Evolutionary conservation across 768 basidiomycete genomes (phyloP), one percentile per base, ranked within the genome.

Genomic region (Exidia glandulosa): DNA sequence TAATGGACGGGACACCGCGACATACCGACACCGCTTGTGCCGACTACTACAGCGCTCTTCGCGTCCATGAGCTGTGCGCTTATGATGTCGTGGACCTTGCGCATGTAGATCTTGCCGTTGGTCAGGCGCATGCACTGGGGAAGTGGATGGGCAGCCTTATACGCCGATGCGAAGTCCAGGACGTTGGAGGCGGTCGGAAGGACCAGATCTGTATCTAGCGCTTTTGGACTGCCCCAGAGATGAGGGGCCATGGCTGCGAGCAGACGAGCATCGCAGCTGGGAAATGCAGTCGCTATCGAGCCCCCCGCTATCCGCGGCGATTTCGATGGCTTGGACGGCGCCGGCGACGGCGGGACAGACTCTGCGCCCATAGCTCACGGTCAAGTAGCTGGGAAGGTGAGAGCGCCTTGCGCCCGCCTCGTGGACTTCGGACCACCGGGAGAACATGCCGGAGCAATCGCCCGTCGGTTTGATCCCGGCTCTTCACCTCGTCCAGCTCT

Each of bases 261-360:
- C 25, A 54, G 50, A 13, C 27, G 14, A 23, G 50, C 50, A 10
- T 54, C 50, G 27, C 27, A 29, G 50, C 50, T 54, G 25, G 50
- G 50, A 25, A 14, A 54, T 19, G 50, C 50, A 6, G 71, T 87
- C 41, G 73, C 81, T 10, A 72, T 78, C 32, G 81, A 86, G 32
- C 88, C 89, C 29, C 89, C 88, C 69, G 75, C 75, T 57, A 72
- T 72, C 19, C 19, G 16, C 41, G 41, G 41, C 41, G 41, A 45
- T 45, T 45, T 45, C 10, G 23, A 14, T 6, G 41, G 19, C 41
- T 19, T 12, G 9, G 41, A 45, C 10, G 23, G 41, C 12, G 41
- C 41, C 9, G 41, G 41, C 16, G 41, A 45, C 41, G 41, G 41
- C 41, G 41, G 41, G 19, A 23, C 23, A 10, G 41, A 45, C 41